Conservation (phyloP, 108 stramenopile species). For the Pseudonitzschia multiseries region DNA sequence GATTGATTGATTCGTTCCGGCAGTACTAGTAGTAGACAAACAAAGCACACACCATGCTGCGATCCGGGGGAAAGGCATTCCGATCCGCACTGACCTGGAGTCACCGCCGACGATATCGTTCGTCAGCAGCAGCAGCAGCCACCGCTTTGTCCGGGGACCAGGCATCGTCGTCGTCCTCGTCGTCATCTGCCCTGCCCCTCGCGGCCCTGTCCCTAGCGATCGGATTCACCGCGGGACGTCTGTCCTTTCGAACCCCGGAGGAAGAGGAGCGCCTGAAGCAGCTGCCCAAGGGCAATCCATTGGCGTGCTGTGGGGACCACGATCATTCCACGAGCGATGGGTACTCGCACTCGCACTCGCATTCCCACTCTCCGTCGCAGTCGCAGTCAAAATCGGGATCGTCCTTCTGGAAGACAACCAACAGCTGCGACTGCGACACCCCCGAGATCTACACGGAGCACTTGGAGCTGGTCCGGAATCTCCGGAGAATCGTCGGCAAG, state of each 20-base stretch:
- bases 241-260: slow-evolving; percentile 22
- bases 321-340: background rate
- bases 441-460: slow-evolving; percentile 56
- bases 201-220: slow-evolving; percentile 24
- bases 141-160: no score
- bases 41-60: background rate
- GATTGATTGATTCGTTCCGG: no score
- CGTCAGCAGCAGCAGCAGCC: no score
- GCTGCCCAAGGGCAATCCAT: slow-evolving; percentile 55
- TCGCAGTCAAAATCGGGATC: no score
- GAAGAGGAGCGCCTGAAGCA: slow-evolving; percentile 15
- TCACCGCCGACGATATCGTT: background rate
- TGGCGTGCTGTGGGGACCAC: slow-evolving; percentile 36
- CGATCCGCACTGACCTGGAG: background rate
- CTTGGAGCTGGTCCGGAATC: slow-evolving; percentile 35
- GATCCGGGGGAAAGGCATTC: background rate
- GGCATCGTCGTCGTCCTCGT: background rate
- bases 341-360: background rate
- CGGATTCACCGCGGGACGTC: slow-evolving; percentile 38
- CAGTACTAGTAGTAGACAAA: no score
- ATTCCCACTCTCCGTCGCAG: background rate
- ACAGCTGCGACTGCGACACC: slow-evolving; percentile 26
- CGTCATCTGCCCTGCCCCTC: background rate
- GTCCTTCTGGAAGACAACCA: background rate
- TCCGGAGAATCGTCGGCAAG: slow-evolving; percentile 65